Percentiles rank a stretch among this genome's conserved stretches.
Evolutionary conservation across 2,329 filamentous ascomycete genomes (phyloP).

Genomic region (Boeremia exigua): DNA sequence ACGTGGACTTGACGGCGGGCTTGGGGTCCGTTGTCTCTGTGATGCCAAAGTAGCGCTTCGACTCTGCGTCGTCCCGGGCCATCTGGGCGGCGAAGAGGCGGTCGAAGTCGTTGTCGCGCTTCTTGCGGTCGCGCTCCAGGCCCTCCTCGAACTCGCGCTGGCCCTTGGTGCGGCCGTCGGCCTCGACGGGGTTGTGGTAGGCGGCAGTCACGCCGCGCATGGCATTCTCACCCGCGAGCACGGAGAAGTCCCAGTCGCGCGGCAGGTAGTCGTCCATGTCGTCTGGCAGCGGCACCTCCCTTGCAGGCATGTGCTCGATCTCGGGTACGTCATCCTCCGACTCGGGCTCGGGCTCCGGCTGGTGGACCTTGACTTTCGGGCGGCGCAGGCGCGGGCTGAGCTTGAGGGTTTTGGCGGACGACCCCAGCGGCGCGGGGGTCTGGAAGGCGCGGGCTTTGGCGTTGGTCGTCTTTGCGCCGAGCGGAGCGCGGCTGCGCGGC

Average conservation of each 20-base stretch:
- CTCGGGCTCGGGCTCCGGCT: conserved; percentile 60
- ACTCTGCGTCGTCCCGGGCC: conserved; percentile 59
- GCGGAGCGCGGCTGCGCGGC: conserved; percentile 74
- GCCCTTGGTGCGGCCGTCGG: conserved; percentile 68
- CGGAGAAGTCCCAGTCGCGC: conserved; percentile 60
- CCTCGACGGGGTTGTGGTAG: conserved; percentile 65
- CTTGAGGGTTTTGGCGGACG: conserved; percentile 68
- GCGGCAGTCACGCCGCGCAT: conserved; percentile 58
- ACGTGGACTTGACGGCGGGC: conserved; percentile 14
- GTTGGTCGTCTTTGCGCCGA: conserved; percentile 97
- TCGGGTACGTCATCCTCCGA: conserved; percentile 70
- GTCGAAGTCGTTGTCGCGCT: conserved; percentile 71
- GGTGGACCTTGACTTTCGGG: conserved; percentile 67
- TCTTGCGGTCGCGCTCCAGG: conserved; percentile 53
- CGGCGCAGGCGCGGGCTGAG: conserved; percentile 64
- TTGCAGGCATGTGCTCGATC: conserved; percentile 88
- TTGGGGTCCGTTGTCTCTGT: conserved; percentile 33
- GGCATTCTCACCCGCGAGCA: conserved; percentile 61
- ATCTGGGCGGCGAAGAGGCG: conserved; percentile 69
- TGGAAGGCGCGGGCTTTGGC: conserved; percentile 77
- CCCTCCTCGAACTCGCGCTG: conserved; percentile 63
- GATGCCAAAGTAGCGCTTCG: conserved; percentile 36
- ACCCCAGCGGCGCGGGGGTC: conserved; percentile 67
- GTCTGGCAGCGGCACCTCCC: conserved; percentile 66
- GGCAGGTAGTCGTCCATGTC: conserved; percentile 68